A percentile compares a stretch with the other conserved stretches of the same genome.
Conservation (phyloP, 208 protist genomes). For the Willaertia magna region DNA sequence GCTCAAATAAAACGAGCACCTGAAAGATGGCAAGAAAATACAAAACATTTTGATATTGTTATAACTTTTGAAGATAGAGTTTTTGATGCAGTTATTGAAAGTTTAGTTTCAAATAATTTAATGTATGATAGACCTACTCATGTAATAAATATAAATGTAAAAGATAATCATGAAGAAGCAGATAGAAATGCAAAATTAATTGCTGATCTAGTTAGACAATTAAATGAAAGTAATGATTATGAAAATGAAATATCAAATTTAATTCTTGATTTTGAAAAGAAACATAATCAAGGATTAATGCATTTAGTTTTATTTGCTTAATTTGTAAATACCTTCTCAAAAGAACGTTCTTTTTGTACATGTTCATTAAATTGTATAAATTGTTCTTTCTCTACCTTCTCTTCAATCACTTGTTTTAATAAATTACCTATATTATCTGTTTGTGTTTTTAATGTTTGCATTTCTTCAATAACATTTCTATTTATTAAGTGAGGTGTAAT, state of each 20-base stretch:
- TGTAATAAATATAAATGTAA: background rate
- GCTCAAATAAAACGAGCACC: slow-evolving; percentile 30
- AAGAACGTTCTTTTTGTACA: background rate
- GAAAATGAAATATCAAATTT: background rate
- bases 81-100: slow-evolving; percentile 29
- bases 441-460: background rate
- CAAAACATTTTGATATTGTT: slow-evolving; percentile 29
- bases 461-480: background rate
- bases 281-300: background rate
- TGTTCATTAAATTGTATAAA: background rate
- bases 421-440: background rate
- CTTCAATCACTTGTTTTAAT: background rate
- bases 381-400: background rate
- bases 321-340: background rate
- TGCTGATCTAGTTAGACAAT: background rate
- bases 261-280: background rate
- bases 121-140: background rate
- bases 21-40: slow-evolving; percentile 28
- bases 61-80: slow-evolving; percentile 37
- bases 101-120: background rate
- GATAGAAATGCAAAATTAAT: background rate
- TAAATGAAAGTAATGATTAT: background rate
- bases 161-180: slow-evolving; percentile 7
- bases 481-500: background rate
- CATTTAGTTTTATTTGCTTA: background rate